phyloP scores from a whole-genome alignment of 768 basidiomycete genomes.

The Termitomyces sp. region DNA sequence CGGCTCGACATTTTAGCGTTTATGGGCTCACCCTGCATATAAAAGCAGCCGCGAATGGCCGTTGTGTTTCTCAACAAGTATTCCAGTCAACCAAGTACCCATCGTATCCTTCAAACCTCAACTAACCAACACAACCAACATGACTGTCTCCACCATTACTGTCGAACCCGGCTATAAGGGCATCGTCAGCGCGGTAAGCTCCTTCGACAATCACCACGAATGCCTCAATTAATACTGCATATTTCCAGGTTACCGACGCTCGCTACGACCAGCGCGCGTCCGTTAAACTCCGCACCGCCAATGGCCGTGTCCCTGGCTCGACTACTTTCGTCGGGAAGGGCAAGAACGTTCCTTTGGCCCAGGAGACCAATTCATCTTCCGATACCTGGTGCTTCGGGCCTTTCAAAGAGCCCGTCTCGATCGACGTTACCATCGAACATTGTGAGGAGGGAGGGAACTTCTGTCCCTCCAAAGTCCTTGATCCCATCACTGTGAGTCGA shows the following conservation, averaged over 20 bases:
- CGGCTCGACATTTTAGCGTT: neutral
- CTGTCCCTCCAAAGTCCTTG: slow-evolving; percentile 1
- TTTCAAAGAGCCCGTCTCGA: neutral
- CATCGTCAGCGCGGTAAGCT: slow-evolving; percentile 2
- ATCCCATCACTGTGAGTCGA: slow-evolving; percentile 1
- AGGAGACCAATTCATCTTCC: neutral
- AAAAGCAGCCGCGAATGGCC: neutral
- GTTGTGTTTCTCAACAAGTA: neutral
- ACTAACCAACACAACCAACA: neutral
- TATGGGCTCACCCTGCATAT: neutral
- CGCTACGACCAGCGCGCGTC: slow-evolving; percentile 6
- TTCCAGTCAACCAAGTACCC: neutral
- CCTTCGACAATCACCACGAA: neutral
- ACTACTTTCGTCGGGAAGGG: slow-evolving; percentile 5
- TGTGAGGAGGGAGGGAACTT: neutral
- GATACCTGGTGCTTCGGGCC: slow-evolving; percentile 7
- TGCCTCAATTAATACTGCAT: neutral
- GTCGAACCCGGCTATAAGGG: slow-evolving; percentile 5
- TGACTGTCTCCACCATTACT: neutral
- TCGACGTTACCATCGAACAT: slow-evolving; percentile 2
- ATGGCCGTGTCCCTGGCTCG: neutral
- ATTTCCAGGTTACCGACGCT: neutral
- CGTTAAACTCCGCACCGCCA: neutral
- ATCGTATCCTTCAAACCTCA: neutral
- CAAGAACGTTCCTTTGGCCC: neutral